Percentiles rank a stretch among this genome's conserved stretches.
Evolutionary conservation across 345 rosid genomes (phyloP).

Genomic region (Pugionium dolabratum): DNA sequence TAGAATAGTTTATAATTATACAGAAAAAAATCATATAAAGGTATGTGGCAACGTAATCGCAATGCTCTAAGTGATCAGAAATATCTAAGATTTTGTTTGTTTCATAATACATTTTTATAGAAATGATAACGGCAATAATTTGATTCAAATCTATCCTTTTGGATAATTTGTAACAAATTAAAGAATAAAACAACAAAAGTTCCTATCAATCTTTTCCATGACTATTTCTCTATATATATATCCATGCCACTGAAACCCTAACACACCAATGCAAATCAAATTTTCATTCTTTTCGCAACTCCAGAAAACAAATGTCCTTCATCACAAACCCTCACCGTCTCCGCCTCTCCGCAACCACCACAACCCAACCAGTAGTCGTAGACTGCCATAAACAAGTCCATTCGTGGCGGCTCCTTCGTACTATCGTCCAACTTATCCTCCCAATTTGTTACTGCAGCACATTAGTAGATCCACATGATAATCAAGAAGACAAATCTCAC

Average conservation of each 20-base stretch:
- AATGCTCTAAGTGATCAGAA: no score
- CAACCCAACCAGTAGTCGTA: conserved; percentile 29
- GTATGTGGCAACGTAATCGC: no score
- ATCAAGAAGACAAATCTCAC: conserved; percentile 28
- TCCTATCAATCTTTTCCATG: neutral
- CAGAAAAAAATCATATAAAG: no score
- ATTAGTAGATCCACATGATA: conserved; percentile 37
- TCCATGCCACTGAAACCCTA: conserved; percentile 34
- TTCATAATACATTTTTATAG: no score
- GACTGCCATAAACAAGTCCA: conserved; percentile 82
- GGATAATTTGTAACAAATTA: neutral
- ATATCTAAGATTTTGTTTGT: no score
- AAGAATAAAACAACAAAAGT: neutral
- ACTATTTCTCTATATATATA: conserved; percentile 18
- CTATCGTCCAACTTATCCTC: conserved; percentile 53
- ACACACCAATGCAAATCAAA: neutral
- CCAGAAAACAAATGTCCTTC: conserved; percentile 42
- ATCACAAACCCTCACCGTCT: conserved; percentile 33
- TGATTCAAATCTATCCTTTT: neutral
- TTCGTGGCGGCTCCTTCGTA: conserved; percentile 71
- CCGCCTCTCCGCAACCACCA: conserved; percentile 33
- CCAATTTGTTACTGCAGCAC: conserved; percentile 55
- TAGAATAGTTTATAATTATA: no score
- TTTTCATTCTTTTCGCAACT: conserved; percentile 13
- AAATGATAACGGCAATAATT: neutral